Percentiles rank a stretch among this genome's conserved stretches.
phyloP scores from a whole-genome alignment of 257 asterid species.

The Nemophila menziesii region DNA sequence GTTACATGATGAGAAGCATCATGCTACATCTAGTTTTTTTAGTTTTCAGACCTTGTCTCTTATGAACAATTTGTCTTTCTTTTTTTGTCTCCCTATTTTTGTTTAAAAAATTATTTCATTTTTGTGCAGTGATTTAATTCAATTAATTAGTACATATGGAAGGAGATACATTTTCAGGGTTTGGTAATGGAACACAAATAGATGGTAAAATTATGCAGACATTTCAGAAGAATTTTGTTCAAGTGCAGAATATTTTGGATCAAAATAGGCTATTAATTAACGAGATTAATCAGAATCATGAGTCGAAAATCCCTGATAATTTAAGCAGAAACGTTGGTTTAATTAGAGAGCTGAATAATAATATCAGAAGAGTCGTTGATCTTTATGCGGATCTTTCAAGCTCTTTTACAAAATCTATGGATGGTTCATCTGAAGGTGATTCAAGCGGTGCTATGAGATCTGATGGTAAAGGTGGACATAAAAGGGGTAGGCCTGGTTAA shows the following conservation, averaged over 20 bases:
- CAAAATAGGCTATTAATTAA: slow-evolving; percentile 68
- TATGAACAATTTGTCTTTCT: slow-evolving; percentile 43
- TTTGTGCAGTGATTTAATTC: slow-evolving; percentile 26
- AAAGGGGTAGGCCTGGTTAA: slow-evolving; percentile 59
- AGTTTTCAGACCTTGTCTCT: slow-evolving; percentile 68
- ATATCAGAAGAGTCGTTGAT: slow-evolving; percentile 74
- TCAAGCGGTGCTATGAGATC: slow-evolving; percentile 48
- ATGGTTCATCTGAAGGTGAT: slow-evolving; percentile 71
- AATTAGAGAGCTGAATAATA: slow-evolving; percentile 71
- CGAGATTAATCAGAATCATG: slow-evolving; percentile 85
- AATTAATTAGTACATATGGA: no score
- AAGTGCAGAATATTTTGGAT: slow-evolving; percentile 69
- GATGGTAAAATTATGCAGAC: slow-evolving; percentile 64
- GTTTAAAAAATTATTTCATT: slow-evolving; percentile 11
- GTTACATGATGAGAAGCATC: slow-evolving; percentile 14
- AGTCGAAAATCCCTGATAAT: slow-evolving; percentile 73
- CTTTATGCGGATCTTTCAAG: slow-evolving; percentile 73
- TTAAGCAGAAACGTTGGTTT: slow-evolving; percentile 74
- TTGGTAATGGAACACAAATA: slow-evolving; percentile 46
- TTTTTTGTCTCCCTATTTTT: slow-evolving; percentile 55
- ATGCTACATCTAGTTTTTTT: slow-evolving; percentile 56
- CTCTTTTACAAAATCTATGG: slow-evolving; percentile 46
- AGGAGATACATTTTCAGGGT: slow-evolving; percentile 52
- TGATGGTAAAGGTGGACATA: slow-evolving; percentile 36
- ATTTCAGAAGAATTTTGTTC: slow-evolving; percentile 75